phyloP scores from a whole-genome alignment of 129 eudicot species.

The Ambrosia trifida region DNA sequence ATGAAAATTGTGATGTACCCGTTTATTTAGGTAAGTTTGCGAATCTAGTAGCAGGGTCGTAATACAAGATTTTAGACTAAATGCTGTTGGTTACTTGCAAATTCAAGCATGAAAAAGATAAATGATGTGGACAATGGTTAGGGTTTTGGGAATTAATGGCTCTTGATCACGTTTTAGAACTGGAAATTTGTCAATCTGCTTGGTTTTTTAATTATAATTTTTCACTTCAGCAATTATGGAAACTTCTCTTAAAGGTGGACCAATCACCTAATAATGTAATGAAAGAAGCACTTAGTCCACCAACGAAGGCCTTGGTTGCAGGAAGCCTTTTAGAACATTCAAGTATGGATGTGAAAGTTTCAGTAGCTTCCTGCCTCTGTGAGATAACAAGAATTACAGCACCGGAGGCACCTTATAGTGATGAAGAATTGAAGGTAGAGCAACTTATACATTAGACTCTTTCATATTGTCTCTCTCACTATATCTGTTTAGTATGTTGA shows the following conservation, averaged over 20 bases:
- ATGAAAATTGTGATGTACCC: too few relatives aligned
- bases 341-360: conserved; percentile 67
- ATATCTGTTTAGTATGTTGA: background rate
- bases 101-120: background rate
- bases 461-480: background rate
- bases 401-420: conserved; percentile 89
- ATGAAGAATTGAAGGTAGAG: conserved; percentile 81
- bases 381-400: conserved; percentile 94
- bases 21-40: too few relatives aligned
- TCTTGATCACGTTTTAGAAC: conserved; percentile 3
- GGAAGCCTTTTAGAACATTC: conserved; percentile 63
- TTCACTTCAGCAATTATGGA: conserved; percentile 55
- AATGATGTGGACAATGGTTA: background rate
- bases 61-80: background rate
- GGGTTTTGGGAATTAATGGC: background rate
- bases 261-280: conserved; percentile 72
- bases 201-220: conserved; percentile 8
- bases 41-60: too few relatives aligned
- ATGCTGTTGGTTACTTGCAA: background rate
- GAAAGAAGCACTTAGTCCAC: conserved; percentile 55
- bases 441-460: background rate
- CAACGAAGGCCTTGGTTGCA: conserved; percentile 52
- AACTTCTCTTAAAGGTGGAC: conserved; percentile 61
- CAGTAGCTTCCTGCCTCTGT: conserved; percentile 80
- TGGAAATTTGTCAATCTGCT: conserved; percentile 8